These are phyloP conservation scores for Aristolochia californica DNA, from an alignment of 164 flowering plant genomes.

Conservation along the genomic window DNA sequence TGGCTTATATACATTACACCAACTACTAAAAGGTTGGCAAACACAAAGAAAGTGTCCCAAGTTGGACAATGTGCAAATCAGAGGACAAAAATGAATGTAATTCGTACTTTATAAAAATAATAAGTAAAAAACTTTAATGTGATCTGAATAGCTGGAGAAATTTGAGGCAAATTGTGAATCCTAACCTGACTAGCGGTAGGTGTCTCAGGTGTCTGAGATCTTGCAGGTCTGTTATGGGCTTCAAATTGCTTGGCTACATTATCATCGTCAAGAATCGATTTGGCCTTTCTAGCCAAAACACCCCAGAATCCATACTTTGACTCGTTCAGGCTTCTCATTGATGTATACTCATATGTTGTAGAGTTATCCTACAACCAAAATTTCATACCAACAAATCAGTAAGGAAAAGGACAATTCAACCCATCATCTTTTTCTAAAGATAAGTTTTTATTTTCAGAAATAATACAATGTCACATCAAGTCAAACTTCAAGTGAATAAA, in stretches of 20 bases:
- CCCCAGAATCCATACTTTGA: conserved; percentile 77
- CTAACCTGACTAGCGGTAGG: conserved; percentile 38
- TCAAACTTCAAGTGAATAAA: too few species aligned
- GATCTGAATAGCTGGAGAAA: neutral
- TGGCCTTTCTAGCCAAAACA: conserved; percentile 78
- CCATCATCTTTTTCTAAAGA: neutral
- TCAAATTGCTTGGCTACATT: conserved; percentile 25
- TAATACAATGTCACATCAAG: neutral
- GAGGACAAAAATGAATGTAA: too few species aligned
- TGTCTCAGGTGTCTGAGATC: conserved; percentile 18
- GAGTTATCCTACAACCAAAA: conserved; percentile 30
- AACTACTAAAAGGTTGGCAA: too few species aligned
- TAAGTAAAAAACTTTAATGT: neutral
- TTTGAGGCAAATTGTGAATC: neutral
- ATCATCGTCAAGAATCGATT: conserved; percentile 78
- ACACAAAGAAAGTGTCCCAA: too few species aligned
- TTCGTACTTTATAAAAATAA: neutral
- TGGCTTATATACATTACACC: too few species aligned
- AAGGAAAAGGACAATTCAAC: neutral
- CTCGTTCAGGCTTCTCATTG: conserved; percentile 37
- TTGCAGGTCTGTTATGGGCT: conserved; percentile 15
- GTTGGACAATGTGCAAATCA: too few species aligned
- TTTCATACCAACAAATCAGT: conserved; percentile 6
- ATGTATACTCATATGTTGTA: conserved; percentile 37
- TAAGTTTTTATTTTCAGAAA: neutral